Percentiles rank a stretch among this genome's conserved stretches.
These are phyloP conservation scores for Polygonum aviculare DNA, from an alignment of 148 eudicot species.

Conservation along the genomic window DNA sequence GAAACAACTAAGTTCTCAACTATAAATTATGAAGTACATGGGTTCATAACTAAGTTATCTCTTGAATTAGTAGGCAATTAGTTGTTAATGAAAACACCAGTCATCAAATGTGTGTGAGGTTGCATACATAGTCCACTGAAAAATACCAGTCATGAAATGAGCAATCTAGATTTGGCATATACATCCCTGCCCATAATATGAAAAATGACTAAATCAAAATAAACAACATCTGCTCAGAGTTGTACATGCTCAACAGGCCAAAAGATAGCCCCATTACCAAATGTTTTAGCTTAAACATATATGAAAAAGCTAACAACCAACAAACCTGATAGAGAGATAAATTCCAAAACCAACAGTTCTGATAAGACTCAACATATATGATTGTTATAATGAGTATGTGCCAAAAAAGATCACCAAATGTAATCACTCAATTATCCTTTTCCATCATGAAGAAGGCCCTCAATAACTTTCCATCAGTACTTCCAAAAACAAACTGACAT, in stretches of 20 bases:
- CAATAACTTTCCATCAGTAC: background rate
- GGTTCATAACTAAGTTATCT: background rate
- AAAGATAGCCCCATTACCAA: background rate
- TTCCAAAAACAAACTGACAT: background rate
- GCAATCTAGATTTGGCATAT: background rate
- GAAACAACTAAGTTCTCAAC: background rate
- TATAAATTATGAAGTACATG: background rate
- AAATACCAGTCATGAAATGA: background rate
- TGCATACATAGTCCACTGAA: background rate
- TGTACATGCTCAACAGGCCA: conserved; percentile 2
- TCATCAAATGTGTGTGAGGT: background rate
- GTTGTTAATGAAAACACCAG: background rate
- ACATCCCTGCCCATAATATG: background rate
- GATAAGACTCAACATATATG: background rate
- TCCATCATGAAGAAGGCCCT: background rate
- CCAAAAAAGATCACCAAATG: background rate
- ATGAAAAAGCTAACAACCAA: background rate
- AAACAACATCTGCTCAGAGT: background rate
- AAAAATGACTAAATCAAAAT: background rate
- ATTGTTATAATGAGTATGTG: background rate
- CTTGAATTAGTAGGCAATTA: background rate
- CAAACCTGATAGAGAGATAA: background rate
- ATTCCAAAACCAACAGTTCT: too few relatives aligned
- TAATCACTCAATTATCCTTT: background rate
- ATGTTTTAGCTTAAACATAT: background rate